Conservation (phyloP, 371 early-diverging fungal species). For the Rhizopus sp. region DNA sequence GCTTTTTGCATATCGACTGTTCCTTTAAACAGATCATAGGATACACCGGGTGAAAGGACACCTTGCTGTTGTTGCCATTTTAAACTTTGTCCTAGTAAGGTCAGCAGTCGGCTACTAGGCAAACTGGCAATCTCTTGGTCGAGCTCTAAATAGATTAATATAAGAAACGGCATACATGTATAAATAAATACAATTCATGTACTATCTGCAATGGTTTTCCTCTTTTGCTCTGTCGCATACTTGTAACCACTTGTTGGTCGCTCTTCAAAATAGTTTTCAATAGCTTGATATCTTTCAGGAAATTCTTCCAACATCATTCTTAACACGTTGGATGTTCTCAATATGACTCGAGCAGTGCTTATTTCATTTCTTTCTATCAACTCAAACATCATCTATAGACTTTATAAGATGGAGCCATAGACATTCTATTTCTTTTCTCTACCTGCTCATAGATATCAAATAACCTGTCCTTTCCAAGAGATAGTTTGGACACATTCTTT, state of each 20-base stretch:
- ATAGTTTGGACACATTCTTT: slow-evolving; percentile 66
- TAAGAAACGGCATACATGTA: slow-evolving; percentile 31
- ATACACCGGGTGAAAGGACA: slow-evolving; percentile 61
- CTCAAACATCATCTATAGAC: slow-evolving; percentile 76
- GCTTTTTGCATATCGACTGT: slow-evolving; percentile 56
- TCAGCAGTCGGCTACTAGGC: slow-evolving; percentile 60
- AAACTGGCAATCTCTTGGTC: slow-evolving; percentile 32
- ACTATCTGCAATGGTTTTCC: slow-evolving; percentile 45
- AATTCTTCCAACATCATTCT: slow-evolving; percentile 67
- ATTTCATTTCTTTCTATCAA: slow-evolving; percentile 81
- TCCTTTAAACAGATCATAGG: slow-evolving; percentile 79
- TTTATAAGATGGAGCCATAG: not conserved
- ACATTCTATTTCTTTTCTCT: not conserved
- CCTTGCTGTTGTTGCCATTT: slow-evolving; percentile 90
- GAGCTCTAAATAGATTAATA: slow-evolving; percentile 4
- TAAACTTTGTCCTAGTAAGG: slow-evolving; percentile 80
- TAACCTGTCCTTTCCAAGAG: slow-evolving; percentile 66
- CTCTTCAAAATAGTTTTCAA: slow-evolving; percentile 76
- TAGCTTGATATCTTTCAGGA: slow-evolving; percentile 78
- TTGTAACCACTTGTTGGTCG: slow-evolving; percentile 49
- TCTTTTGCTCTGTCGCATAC: slow-evolving; percentile 67
- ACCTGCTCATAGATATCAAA: slow-evolving; percentile 92
- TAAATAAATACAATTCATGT: slow-evolving; percentile 47
- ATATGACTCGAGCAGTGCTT: slow-evolving; percentile 80
- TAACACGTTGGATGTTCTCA: slow-evolving; percentile 89